Evolutionary conservation across 345 rosid species (phyloP), one percentile per base, ranked within the genome.

Genomic region (Sapria himalayana): DNA sequence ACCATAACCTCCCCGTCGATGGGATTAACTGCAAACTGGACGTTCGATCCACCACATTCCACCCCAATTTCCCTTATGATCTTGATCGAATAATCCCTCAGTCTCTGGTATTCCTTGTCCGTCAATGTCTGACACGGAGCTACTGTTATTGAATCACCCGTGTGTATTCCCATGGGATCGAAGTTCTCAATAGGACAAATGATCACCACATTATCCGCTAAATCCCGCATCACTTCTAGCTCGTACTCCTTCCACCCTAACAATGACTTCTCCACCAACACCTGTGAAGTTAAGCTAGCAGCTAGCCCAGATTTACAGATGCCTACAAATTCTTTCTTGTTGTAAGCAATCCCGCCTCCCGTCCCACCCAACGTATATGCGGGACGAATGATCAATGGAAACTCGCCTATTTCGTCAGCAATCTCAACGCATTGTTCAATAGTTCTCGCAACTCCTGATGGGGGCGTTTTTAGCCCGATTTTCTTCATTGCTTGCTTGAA

Each of bases 21-120:
- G 0, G 98, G 98, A 53, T 82, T 89, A 15, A 89, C 93, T 0
- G 98, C 94, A 56, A 89, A 82, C 72, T 89, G 98, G 42, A 89
- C 98, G 59, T 89, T 89, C 0, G 98, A 89, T 7, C 98, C 98
- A 2, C 98, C 98, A 52, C 98, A 89, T 68, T 89, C 98, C 31
- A 86, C 98, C 24, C 98, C 98, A 69, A 89, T 82, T 74, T 89
- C 98, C 60, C 94, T 58, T 7, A 86, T 86, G 34, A 86, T 81
- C 24, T 78, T 73, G 51, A 89, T 63, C 1, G 94, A 72, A 42
- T 82, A 82, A 51, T 89, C 94, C 60, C 98, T 76, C 66, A 89
- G 53, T 49, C 91, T 61, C 69, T 89, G 94, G 43, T 78, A 89
- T 60, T 89, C 94, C 64, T 76, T 89, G 56, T 89, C 98, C 1